Conservation (phyloP, 805 yeast genomes). For the Kodamaea neixiangensis region DNA sequence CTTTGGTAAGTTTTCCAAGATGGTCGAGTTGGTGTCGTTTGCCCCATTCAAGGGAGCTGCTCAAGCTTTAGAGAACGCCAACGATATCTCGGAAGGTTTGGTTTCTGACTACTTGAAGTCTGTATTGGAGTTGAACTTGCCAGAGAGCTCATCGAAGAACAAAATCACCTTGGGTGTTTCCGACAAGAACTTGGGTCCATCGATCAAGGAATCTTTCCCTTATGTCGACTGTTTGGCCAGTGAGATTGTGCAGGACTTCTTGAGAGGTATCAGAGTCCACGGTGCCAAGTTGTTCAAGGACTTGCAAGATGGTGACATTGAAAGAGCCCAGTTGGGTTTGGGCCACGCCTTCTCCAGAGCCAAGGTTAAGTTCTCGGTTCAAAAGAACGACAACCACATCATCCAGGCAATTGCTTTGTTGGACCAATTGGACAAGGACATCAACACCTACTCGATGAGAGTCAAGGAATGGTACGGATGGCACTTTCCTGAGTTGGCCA, state of each 20-base stretch:
- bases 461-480: conserved; percentile 98
- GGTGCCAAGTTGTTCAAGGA: conserved; percentile 89
- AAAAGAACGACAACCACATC: conserved; percentile 98
- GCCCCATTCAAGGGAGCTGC: conserved; percentile 99
- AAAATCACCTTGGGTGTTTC: conserved; percentile 82
- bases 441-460: conserved; percentile 96
- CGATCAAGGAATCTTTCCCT: conserved; percentile 89
- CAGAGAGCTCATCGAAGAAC: conserved; percentile 67
- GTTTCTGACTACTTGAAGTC: conserved; percentile 91
- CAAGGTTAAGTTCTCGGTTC: conserved; percentile 97
- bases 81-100: conserved; percentile 95
- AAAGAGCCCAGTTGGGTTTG: conserved; percentile 97
- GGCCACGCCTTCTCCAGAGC: conserved; percentile 99
- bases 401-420: conserved; percentile 97
- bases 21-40: conserved; percentile 90
- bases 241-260: conserved; percentile 90
- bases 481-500: conserved; percentile 98
- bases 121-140: conserved; percentile 86
- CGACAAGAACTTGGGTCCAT: conserved; percentile 94
- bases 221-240: conserved; percentile 86
- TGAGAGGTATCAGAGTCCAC: conserved; percentile 92
- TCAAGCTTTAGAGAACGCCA: conserved; percentile 97
- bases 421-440: conserved; percentile 97
- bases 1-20: conserved; percentile 82
- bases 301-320: conserved; percentile 91